These are phyloP conservation scores for Citrus glauca DNA, from an alignment of 345 rosid species.

Conservation along the genomic window DNA sequence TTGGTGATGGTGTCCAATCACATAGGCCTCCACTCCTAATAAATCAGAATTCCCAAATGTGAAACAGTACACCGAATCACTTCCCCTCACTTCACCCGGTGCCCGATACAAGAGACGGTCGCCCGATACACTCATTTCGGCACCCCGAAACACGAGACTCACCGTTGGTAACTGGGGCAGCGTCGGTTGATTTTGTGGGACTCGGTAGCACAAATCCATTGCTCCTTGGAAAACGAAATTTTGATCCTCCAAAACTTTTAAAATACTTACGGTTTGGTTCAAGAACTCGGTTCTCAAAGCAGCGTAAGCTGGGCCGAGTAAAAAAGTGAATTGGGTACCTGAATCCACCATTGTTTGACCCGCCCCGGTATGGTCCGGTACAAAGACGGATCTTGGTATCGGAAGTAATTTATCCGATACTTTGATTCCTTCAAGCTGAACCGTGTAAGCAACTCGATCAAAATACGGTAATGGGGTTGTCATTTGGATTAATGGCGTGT, in stretches of 20 bases:
- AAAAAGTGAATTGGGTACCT: slow-evolving; percentile 86
- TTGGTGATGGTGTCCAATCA: slow-evolving; percentile 93
- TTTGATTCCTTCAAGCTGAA: slow-evolving; percentile 81
- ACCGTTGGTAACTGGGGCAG: slow-evolving; percentile 56
- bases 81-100: slow-evolving; percentile 52
- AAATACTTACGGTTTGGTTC: slow-evolving; percentile 46
- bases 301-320: slow-evolving; percentile 76
- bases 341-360: slow-evolving; percentile 98
- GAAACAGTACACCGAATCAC: slow-evolving; percentile 70
- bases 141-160: slow-evolving; percentile 66
- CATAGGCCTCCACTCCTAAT: slow-evolving; percentile 78
- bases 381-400: slow-evolving; percentile 54
- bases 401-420: slow-evolving; percentile 53
- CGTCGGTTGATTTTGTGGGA: slow-evolving; percentile 25
- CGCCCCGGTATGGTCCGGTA: slow-evolving; percentile 91
- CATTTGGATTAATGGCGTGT: slow-evolving; percentile 70
- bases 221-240: slow-evolving; percentile 81
- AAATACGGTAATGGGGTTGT: slow-evolving; percentile 72
- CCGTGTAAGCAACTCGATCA: slow-evolving; percentile 87
- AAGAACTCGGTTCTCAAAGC: slow-evolving; percentile 58
- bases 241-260: slow-evolving; percentile 58
- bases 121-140: slow-evolving; percentile 67
- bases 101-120: slow-evolving; percentile 59
- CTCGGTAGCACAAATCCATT: slow-evolving; percentile 78
- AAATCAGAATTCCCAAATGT: slow-evolving; percentile 89